These are phyloP conservation scores for Edaphochlamys debaryana DNA, from an alignment of 139 green algal species.

Conservation along the genomic window DNA sequence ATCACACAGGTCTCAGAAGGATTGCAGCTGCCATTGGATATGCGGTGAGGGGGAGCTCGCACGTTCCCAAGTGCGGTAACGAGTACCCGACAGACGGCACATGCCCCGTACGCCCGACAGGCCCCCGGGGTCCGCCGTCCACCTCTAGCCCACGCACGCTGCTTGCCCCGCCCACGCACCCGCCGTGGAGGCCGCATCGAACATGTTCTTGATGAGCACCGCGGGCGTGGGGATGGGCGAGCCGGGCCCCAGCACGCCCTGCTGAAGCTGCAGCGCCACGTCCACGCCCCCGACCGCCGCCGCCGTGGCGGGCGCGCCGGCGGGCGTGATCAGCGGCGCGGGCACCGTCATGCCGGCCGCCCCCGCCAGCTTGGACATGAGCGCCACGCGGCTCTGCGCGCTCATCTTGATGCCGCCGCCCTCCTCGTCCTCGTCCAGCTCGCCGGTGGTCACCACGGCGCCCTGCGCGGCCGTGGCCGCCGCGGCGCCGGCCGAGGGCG, in stretches of 20 bases:
- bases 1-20: too few relatives aligned
- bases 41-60: too few relatives aligned
- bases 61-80: too few relatives aligned
- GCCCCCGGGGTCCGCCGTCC: too few relatives aligned
- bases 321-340: background rate
- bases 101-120: too few relatives aligned
- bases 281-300: background rate
- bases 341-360: slow-evolving; percentile 55
- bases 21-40: too few relatives aligned
- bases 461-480: background rate
- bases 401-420: slow-evolving; percentile 74
- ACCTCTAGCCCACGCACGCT: background rate
- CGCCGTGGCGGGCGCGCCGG: background rate
- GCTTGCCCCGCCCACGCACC: background rate
- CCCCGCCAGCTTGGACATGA: slow-evolving; percentile 88
- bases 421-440: slow-evolving; percentile 63
- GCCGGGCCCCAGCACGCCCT: slow-evolving; percentile 88
- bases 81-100: too few relatives aligned
- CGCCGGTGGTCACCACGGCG: slow-evolving; percentile 5
- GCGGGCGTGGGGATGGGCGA: slow-evolving; percentile 93
- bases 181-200: slow-evolving; percentile 75
- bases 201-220: slow-evolving; percentile 97
- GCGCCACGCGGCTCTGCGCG: slow-evolving; percentile 67
- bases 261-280: slow-evolving; percentile 43
- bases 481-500: background rate